phyloP scores from a whole-genome alignment of 345 rosid species.

The Pugionium dolabratum region DNA sequence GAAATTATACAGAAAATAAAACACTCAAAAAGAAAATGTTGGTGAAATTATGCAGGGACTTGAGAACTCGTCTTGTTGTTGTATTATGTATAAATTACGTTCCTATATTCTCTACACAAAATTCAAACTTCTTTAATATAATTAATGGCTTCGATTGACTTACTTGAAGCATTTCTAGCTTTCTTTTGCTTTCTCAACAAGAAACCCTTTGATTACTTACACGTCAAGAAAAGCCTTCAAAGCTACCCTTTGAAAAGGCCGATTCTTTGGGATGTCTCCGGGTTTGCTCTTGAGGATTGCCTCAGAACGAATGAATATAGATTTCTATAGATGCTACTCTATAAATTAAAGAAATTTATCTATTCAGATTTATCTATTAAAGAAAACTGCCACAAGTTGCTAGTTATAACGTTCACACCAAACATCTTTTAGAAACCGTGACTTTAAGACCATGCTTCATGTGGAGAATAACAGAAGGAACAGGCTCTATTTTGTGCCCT shows the following conservation, averaged over 20 bases:
- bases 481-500: slow-evolving; percentile 42
- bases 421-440: slow-evolving; percentile 39
- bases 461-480: slow-evolving; percentile 47
- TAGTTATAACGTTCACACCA: slow-evolving; percentile 15
- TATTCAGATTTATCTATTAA: too few relatives aligned
- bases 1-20: too few relatives aligned
- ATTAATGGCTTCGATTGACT: slow-evolving; percentile 14
- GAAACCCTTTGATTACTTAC: background rate
- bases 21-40: too few relatives aligned
- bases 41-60: too few relatives aligned
- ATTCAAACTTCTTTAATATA: slow-evolving; percentile 14
- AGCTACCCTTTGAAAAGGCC: slow-evolving; percentile 30
- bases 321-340: too few relatives aligned
- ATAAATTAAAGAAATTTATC: slow-evolving; percentile 3
- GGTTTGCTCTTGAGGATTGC: slow-evolving; percentile 23
- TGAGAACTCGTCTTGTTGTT: too few relatives aligned
- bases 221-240: background rate
- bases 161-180: slow-evolving; percentile 4
- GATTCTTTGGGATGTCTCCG: slow-evolving; percentile 37
- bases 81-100: background rate
- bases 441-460: slow-evolving; percentile 54
- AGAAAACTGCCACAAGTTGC: slow-evolving; percentile 10
- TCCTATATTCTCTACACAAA: slow-evolving; percentile 17
- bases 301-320: too few relatives aligned
- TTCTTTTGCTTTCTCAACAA: slow-evolving; percentile 22